Evolutionary conservation across 352 stramenopile species (phyloP).

Genomic region (Pseudoperonospora humuli): DNA sequence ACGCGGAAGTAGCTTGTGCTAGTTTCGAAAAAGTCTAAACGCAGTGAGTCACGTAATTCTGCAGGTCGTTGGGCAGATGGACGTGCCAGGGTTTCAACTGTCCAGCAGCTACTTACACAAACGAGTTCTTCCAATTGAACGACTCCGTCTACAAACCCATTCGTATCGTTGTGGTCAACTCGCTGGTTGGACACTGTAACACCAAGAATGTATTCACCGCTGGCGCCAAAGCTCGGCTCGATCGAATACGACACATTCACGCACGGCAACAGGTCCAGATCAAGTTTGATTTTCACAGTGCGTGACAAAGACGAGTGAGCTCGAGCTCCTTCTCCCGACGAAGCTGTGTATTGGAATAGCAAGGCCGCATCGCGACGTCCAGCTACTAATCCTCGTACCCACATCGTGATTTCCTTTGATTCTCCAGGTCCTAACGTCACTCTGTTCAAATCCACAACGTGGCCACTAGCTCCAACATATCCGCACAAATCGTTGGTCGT

Average conservation of each 20-base stretch:
- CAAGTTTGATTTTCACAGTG: constrained; percentile 54
- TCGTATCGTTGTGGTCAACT: constrained; percentile 20
- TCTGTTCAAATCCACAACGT: constrained; percentile 51
- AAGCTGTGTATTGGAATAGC: constrained; percentile 60
- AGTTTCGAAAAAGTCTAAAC: constrained; percentile 58
- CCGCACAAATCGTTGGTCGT: constrained; percentile 21
- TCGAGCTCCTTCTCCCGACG: constrained; percentile 14
- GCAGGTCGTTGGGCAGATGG: neutral
- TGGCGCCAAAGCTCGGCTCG: constrained; percentile 53
- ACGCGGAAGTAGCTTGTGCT: constrained; percentile 80
- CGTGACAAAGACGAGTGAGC: constrained; percentile 8
- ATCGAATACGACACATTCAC: constrained; percentile 59
- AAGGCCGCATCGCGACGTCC: constrained; percentile 46
- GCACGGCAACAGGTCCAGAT: constrained; percentile 48
- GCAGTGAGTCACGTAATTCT: constrained; percentile 24
- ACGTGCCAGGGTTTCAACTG: constrained; percentile 36
- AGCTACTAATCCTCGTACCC: constrained; percentile 29
- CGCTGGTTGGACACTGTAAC: constrained; percentile 58
- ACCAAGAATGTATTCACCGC: constrained; percentile 66
- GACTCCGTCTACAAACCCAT: constrained; percentile 12
- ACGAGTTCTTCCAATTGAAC: constrained; percentile 49
- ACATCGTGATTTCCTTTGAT: constrained; percentile 40
- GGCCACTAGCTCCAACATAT: constrained; percentile 58
- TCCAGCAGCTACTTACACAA: constrained; percentile 61
- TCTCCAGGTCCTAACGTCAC: constrained; percentile 49